Percentiles rank a stretch among this genome's conserved stretches.
Conservation (phyloP, 1,284 basidiomycete genomes). For the Sphaerobolus stellatus region DNA sequence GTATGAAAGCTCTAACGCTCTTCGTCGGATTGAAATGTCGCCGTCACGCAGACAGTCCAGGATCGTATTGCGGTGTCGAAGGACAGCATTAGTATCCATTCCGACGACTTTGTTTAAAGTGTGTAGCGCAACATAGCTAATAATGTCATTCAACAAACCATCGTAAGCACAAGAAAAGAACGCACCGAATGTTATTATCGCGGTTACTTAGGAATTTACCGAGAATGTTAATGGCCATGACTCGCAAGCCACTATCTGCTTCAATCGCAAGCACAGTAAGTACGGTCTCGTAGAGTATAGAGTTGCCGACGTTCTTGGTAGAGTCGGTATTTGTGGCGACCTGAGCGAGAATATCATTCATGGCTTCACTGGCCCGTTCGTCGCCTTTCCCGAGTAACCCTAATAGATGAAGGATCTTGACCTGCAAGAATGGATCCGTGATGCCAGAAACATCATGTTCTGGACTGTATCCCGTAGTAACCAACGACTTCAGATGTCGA, state of each 20-base stretch:
- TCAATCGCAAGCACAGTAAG: conserved; percentile 98
- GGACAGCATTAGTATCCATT: conserved; percentile 98
- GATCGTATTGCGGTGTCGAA: conserved; percentile 96
- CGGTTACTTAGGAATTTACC: conserved; percentile 98
- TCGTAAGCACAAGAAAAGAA: conserved; percentile 14
- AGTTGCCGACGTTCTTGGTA: conserved; percentile 97
- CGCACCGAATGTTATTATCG: conserved; percentile 97
- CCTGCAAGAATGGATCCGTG: conserved; percentile 97
- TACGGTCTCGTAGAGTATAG: conserved; percentile 97
- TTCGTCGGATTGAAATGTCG: conserved; percentile 96
- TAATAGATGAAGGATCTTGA: conserved; percentile 94
- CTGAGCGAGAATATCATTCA: conserved; percentile 99
- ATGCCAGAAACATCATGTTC: conserved; percentile 99
- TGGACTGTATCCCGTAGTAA: conserved; percentile 96
- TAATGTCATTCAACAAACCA: not conserved
- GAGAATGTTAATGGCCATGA: conserved; percentile 99
- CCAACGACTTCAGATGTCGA: conserved; percentile 92
- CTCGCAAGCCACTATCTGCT: conserved; percentile 91
- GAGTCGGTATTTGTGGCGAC: conserved; percentile 99
- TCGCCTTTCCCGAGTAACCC: conserved; percentile 87
- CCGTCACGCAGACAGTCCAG: conserved; percentile 98
- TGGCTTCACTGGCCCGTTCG: conserved; percentile 85
- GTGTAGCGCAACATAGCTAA: conserved; percentile 95
- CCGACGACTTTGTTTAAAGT: conserved; percentile 98
- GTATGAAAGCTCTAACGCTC: conserved; percentile 96